Evolutionary conservation across 345 rosid species (phyloP).

Genomic region (Linum tenue): DNA sequence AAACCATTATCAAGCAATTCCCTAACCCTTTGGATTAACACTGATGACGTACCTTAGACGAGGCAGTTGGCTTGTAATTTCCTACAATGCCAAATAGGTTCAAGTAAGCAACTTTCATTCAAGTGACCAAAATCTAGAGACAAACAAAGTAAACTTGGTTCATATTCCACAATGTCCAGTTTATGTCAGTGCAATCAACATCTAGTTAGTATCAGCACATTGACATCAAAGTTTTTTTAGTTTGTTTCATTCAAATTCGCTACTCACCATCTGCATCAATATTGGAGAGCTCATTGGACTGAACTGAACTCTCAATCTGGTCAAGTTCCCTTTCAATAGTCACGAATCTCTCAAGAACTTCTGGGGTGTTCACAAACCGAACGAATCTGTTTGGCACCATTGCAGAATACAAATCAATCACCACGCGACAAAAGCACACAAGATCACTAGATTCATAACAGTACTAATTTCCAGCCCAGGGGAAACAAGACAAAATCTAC

Average conservation of each 20-base stretch:
- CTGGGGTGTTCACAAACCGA: constrained; percentile 85
- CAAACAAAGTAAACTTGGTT: too few relatives aligned
- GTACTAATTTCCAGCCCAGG: too few relatives aligned
- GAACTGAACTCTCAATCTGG: constrained; percentile 74
- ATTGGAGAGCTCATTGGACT: constrained; percentile 37
- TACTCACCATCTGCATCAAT: constrained; percentile 47
- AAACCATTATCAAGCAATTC: background rate
- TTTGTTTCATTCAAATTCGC: background rate
- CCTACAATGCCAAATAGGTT: constrained; percentile 15
- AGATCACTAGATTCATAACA: background rate
- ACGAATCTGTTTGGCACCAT: constrained; percentile 47
- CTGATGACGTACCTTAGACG: constrained; percentile 42
- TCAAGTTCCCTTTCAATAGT: constrained; percentile 71
- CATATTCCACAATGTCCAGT: too few relatives aligned
- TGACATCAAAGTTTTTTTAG: too few relatives aligned
- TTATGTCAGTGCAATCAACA: too few relatives aligned
- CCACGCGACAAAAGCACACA: constrained; percentile 1
- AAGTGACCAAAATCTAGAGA: too few relatives aligned
- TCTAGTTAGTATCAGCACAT: too few relatives aligned
- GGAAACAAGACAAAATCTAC: background rate
- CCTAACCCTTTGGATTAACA: background rate
- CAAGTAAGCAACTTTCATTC: too few relatives aligned
- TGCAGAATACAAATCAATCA: background rate
- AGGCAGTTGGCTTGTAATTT: constrained; percentile 34
- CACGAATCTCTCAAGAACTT: constrained; percentile 92